Evolutionary conservation across 768 basidiomycete genomes (phyloP).

Genomic region (Panaeolus cyanescens): DNA sequence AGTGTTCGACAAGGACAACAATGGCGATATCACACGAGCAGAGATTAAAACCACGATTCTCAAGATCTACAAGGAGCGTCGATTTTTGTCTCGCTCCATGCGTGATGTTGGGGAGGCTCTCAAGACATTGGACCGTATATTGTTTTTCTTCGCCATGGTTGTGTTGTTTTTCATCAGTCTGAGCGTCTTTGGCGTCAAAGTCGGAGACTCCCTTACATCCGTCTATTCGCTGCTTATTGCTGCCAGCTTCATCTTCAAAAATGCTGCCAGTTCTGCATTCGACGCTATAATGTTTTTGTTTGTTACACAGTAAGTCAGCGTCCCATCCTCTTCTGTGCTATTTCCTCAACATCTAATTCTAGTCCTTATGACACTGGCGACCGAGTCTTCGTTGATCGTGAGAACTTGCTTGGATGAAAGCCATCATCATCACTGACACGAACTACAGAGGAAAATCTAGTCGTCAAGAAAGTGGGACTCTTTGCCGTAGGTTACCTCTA

Average conservation of each 20-base stretch:
- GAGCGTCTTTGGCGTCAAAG: slow-evolving; percentile 68
- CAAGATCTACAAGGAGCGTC: slow-evolving; percentile 77
- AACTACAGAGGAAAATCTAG: slow-evolving; percentile 57
- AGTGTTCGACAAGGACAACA: slow-evolving; percentile 75
- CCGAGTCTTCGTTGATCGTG: slow-evolving; percentile 73
- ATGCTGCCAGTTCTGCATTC: slow-evolving; percentile 68
- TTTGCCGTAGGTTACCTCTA: slow-evolving; percentile 52
- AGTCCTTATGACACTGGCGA: slow-evolving; percentile 85
- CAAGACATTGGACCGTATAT: slow-evolving; percentile 60
- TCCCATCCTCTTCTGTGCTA: not conserved
- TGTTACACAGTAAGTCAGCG: slow-evolving; percentile 70
- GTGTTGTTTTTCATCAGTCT: slow-evolving; percentile 75
- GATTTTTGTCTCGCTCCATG: slow-evolving; percentile 75
- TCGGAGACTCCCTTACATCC: slow-evolving; percentile 68
- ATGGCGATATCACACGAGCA: slow-evolving; percentile 74
- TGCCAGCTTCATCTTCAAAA: slow-evolving; percentile 82
- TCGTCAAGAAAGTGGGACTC: slow-evolving; percentile 80
- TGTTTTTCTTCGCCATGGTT: slow-evolving; percentile 63
- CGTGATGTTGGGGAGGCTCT: slow-evolving; percentile 73
- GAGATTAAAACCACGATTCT: slow-evolving; percentile 73
- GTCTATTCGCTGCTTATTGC: slow-evolving; percentile 74
- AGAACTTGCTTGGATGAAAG: slow-evolving; percentile 12
- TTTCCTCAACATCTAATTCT: slow-evolving; percentile 11
- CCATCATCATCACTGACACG: not conserved
- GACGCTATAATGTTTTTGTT: slow-evolving; percentile 84